phyloP scores from a whole-genome alignment of 73 alveolate species.

The Paramecium primaurelia region DNA sequence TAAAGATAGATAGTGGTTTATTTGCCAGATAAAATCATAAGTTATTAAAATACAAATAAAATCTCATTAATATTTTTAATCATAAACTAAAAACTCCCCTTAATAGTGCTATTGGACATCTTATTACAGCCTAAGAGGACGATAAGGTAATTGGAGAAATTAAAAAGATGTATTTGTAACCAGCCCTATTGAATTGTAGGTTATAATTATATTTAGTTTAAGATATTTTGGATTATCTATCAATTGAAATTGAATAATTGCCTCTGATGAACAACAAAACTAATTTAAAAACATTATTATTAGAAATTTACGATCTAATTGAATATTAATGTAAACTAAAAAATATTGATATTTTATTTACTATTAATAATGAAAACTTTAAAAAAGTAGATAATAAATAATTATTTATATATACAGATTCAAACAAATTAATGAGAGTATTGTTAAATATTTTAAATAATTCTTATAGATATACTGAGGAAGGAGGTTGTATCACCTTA shows the following conservation, averaged over 20 bases:
- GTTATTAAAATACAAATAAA: not conserved
- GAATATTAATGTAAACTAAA: not conserved
- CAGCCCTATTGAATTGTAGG: constrained; percentile 6
- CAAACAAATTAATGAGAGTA: not conserved
- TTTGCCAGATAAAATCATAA: not conserved
- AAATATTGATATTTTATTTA: not conserved
- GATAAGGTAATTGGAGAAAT: not conserved
- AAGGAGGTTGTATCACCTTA: not conserved
- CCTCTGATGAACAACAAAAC: not conserved
- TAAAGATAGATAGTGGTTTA: not conserved
- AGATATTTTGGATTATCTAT: not conserved
- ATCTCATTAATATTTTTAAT: not conserved
- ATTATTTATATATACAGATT: not conserved
- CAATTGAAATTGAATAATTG: not conserved
- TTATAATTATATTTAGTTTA: not conserved
- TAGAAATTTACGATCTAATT: not conserved
- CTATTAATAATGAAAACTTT: not conserved
- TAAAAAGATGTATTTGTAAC: not conserved
- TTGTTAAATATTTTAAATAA: not conserved
- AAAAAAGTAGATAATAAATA: not conserved
- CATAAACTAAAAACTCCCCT: constrained; percentile 39
- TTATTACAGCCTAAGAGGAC: not conserved
- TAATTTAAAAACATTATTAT: not conserved
- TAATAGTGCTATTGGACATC: constrained; percentile 16
- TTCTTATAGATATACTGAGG: not conserved